Base-by-base conservation (phyloP, 108 stramenopile genomes). In the Conticribra guillardii region DNA sequence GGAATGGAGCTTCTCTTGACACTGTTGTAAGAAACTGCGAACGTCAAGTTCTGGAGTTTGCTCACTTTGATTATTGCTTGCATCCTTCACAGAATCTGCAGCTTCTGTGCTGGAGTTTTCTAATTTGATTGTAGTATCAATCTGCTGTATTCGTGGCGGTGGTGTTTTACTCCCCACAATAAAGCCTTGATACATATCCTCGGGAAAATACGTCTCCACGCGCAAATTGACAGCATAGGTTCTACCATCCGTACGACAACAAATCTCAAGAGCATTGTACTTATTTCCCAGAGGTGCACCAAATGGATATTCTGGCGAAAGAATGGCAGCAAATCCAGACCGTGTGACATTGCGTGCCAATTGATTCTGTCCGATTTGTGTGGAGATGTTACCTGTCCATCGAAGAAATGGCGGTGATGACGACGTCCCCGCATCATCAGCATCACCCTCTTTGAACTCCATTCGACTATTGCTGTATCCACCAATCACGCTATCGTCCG, bases 401-500 rank as follows among this genome's bases (percentile, higher is more conserved):
- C 89, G 84, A 17, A 94, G 64, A 76, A 88, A 94, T 9, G 93
- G 87, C 21, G 74, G 34, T 30, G 78, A 71, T 41, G 37, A 15
- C 53, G 37, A 19, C 41, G 74, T 54, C 15, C 14, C 31, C 19
- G 52, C 32, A n/a, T 50, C 28, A 46, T 72, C 30, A 11, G 48
- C 30, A 11, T 64, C 34, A 22, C 21, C 68, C 11, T 84, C 70
- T 1, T 22, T 3, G 48, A 71, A 65, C 28, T 71, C 45, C 55
- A 73, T 77, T 5, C 55, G 29, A 33, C 76, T 73, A 0, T 37
- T 63, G 28, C 79, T 74, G 24, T 26, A 91, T 9, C 93, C 93
- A 18, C 88, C 93, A 76, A 94, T 94, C 33, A 90, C 86, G 0
- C 83, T 80, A 71, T 94, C 93, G 64, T 94, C 90, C 16, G 87